Percentiles rank a stretch among this genome's conserved stretches.
phyloP scores from a whole-genome alignment of 345 rosid species.

The Euphorbia tirucalli region DNA sequence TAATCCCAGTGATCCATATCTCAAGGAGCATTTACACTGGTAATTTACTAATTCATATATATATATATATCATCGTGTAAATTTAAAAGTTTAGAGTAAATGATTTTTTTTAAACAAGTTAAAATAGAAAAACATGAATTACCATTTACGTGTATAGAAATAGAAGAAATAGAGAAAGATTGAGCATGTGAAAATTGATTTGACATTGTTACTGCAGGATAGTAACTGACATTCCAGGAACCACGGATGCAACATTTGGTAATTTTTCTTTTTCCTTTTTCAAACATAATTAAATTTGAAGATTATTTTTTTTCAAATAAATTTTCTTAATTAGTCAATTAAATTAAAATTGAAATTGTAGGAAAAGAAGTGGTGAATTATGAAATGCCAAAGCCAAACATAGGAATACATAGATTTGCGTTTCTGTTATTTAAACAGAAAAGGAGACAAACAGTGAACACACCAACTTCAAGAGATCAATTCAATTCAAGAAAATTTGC shows the following conservation, averaged over 20 bases:
- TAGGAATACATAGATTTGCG: conserved; percentile 93
- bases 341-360: too few relatives aligned
- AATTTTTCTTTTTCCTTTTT: conserved; percentile 10
- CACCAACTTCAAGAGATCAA: conserved; percentile 61
- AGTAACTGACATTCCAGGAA: conserved; percentile 95
- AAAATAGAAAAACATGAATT: too few relatives aligned
- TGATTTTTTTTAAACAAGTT: too few relatives aligned
- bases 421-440: conserved; percentile 79
- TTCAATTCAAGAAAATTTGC: conserved; percentile 76
- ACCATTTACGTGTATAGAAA: neutral
- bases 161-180: too few relatives aligned
- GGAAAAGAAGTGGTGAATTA: conserved; percentile 73
- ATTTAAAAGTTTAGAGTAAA: too few relatives aligned
- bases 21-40: conserved; percentile 96
- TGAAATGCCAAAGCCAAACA: conserved; percentile 91
- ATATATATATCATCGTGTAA: too few relatives aligned
- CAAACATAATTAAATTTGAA: too few relatives aligned
- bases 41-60: conserved; percentile 15
- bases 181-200: too few relatives aligned
- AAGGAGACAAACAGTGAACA: conserved; percentile 46
- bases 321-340: too few relatives aligned
- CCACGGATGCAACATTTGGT: conserved; percentile 92
- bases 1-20: conserved; percentile 95
- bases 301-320: too few relatives aligned
- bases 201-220: conserved; percentile 53